Conservation (phyloP, 495 filamentous ascomycete genomes). For the Aspergillus ellipticus region DNA sequence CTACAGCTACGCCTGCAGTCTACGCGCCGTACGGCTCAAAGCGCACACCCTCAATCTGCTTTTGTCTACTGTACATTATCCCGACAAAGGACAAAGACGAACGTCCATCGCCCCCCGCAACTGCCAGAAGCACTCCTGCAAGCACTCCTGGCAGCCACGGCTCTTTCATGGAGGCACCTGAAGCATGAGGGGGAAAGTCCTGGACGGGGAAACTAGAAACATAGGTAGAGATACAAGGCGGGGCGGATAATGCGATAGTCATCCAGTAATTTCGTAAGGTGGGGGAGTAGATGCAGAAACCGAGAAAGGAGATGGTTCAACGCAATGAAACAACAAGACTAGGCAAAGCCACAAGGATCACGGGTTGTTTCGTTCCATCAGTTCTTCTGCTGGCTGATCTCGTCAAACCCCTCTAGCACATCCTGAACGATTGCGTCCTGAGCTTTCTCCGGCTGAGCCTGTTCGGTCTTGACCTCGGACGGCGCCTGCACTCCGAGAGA, state of each 20-base stretch:
- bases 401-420: constrained; percentile 52
- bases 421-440: constrained; percentile 44
- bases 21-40: not conserved
- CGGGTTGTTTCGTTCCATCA: constrained; percentile 9
- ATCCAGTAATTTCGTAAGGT: constrained; percentile 2
- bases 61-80: constrained; percentile 16
- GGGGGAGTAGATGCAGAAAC: not conserved
- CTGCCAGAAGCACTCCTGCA: not conserved
- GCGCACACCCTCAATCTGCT: not conserved
- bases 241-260: not conserved
- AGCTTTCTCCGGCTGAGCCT: constrained; percentile 15
- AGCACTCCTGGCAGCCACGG: not conserved
- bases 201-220: not conserved
- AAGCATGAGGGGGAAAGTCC: not conserved
- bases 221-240: constrained; percentile 6
- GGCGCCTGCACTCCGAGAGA: constrained; percentile 29
- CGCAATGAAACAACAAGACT: constrained; percentile 2
- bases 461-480: constrained; percentile 10
- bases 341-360: not conserved
- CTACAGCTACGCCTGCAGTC: not conserved
- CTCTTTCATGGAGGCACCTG: not conserved
- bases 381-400: constrained; percentile 42
- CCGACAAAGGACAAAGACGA: no score
- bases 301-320: not conserved
- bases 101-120: not conserved